Percentiles rank a stretch among this genome's conserved stretches.
These are phyloP conservation scores for Sanghuangporus baumii DNA, from an alignment of 1,284 basidiomycete species.

Conservation along the genomic window DNA sequence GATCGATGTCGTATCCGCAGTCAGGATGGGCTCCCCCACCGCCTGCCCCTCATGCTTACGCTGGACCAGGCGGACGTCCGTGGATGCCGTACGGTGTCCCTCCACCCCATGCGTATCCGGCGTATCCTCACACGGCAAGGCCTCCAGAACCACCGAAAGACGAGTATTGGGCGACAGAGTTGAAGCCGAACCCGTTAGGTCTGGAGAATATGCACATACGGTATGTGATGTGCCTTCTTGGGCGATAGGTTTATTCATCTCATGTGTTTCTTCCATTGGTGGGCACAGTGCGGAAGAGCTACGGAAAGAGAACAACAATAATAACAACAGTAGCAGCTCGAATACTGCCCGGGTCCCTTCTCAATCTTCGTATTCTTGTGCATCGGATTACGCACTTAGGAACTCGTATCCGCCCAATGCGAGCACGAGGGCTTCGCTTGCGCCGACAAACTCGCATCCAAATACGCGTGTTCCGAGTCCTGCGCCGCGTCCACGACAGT, in stretches of 20 bases:
- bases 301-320: not conserved
- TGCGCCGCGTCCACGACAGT: not conserved
- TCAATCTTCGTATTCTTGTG: not conserved
- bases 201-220: slow-evolving; percentile 59
- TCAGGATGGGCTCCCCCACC: not conserved
- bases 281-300: not conserved
- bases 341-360: not conserved
- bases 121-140: not conserved
- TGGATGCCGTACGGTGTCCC: not conserved
- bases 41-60: not conserved
- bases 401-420: not conserved
- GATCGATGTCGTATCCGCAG: not conserved
- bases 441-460: not conserved
- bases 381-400: not conserved
- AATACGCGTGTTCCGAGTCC: slow-evolving; percentile 5
- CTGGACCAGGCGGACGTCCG: not conserved
- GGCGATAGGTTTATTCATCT: not conserved
- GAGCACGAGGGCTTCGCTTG: not conserved
- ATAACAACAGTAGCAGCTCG: not conserved
- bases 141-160: not conserved
- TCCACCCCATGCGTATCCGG: not conserved
- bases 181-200: slow-evolving; percentile 58
- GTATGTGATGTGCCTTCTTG: slow-evolving; percentile 34
- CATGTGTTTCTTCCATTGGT: not conserved
- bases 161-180: slow-evolving; percentile 17